Evolutionary conservation across 495 filamentous ascomycete species (phyloP).

Genomic region (Lentithecium fluviatile): DNA sequence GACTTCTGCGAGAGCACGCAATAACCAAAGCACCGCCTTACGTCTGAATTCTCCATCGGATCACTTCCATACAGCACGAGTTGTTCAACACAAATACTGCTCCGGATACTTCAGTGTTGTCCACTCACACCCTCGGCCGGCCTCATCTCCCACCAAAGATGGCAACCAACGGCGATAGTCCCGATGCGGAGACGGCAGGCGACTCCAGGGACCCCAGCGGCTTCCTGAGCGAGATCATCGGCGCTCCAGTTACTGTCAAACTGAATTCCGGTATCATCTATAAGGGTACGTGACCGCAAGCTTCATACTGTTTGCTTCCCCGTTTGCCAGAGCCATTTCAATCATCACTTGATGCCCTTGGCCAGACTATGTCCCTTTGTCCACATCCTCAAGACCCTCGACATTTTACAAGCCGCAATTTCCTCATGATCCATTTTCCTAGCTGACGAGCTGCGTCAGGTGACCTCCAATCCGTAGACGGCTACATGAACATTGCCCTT

Average conservation of each 20-base stretch:
- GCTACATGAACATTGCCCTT: constrained; percentile 98
- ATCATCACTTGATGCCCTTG: too few species aligned
- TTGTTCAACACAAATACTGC: too few species aligned
- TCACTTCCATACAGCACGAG: too few species aligned
- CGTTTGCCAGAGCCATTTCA: too few species aligned
- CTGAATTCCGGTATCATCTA: constrained; percentile 94
- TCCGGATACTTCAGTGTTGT: too few species aligned
- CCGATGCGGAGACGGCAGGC: constrained; percentile 39
- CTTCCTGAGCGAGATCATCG: constrained; percentile 90
- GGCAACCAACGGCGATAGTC: not conserved
- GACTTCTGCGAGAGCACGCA: too few species aligned
- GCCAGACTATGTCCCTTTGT: not conserved
- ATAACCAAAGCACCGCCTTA: too few species aligned
- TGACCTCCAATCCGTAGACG: constrained; percentile 93
- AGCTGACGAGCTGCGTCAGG: constrained; percentile 50
- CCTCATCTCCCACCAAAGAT: not conserved
- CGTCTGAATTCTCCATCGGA: too few species aligned
- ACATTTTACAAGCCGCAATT: not conserved
- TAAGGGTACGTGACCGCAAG: constrained; percentile 60
- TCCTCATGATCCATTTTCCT: not conserved
- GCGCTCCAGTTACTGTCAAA: constrained; percentile 87
- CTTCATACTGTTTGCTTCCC: too few species aligned
- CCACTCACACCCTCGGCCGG: too few species aligned
- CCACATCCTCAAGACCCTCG: not conserved
- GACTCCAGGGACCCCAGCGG: constrained; percentile 86